phyloP scores from a whole-genome alignment of 179 eudicot genomes.

The Kewa caespitosa region DNA sequence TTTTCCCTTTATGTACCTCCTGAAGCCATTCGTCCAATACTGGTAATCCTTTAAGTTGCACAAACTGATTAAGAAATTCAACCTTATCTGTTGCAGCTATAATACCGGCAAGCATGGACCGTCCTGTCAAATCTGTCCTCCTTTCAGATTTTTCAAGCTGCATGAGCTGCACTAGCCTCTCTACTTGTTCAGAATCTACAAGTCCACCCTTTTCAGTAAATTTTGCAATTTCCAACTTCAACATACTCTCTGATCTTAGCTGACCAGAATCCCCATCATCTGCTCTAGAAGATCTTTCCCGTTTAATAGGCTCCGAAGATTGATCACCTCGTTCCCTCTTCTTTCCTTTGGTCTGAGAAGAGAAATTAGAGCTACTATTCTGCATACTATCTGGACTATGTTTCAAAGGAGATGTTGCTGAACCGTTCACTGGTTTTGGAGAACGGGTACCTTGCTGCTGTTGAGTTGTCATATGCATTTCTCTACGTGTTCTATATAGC shows the following conservation, averaged over 20 bases:
- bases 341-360: slow-evolving; percentile 70
- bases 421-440: slow-evolving; percentile 66
- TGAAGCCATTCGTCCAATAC: slow-evolving; percentile 93
- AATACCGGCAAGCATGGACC: slow-evolving; percentile 69
- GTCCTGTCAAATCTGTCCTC: slow-evolving; percentile 54
- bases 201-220: slow-evolving; percentile 81
- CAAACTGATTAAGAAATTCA: slow-evolving; percentile 76
- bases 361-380: slow-evolving; percentile 38
- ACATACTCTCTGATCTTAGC: slow-evolving; percentile 41
- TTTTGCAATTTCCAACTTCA: slow-evolving; percentile 74
- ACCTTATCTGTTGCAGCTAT: slow-evolving; percentile 75
- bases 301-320: slow-evolving; percentile 55
- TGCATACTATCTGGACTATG: slow-evolving; percentile 67
- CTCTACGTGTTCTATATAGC: slow-evolving; percentile 49
- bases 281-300: slow-evolving; percentile 52
- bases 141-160: slow-evolving; percentile 66
- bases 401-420: slow-evolving; percentile 63
- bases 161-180: slow-evolving; percentile 79
- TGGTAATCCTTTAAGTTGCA: slow-evolving; percentile 71
- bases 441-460: slow-evolving; percentile 76
- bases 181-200: slow-evolving; percentile 65
- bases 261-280: slow-evolving; percentile 62
- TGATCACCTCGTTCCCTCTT: slow-evolving; percentile 83
- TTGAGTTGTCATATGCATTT: slow-evolving; percentile 68
- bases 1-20: slow-evolving; percentile 74